A percentile compares a stretch with the other conserved stretches of the same genome.
phyloP scores from a whole-genome alignment of 306 rosid species.

The Hippophae tibetana region DNA sequence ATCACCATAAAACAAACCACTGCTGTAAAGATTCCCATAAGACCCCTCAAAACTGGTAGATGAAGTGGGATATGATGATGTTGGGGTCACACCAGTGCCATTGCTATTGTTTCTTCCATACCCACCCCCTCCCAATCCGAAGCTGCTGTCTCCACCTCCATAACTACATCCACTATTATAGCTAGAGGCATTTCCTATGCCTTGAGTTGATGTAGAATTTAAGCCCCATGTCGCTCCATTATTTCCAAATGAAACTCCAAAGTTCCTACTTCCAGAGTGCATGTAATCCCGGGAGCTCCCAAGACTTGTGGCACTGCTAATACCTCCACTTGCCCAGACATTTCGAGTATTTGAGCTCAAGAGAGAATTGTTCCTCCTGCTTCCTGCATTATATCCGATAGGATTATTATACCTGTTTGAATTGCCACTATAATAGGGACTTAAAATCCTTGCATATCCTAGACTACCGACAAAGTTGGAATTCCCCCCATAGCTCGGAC shows the following conservation, averaged over 20 bases:
- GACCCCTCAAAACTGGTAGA: constrained; percentile 69
- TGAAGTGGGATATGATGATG: constrained; percentile 46
- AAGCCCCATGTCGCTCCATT: constrained; percentile 54
- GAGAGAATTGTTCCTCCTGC: constrained; percentile 57
- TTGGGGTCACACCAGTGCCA: constrained; percentile 34
- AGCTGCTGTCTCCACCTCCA: constrained; percentile 58
- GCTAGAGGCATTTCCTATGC: constrained; percentile 55
- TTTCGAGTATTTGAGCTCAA: constrained; percentile 63
- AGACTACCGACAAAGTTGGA: constrained; percentile 53
- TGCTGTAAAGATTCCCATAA: constrained; percentile 57
- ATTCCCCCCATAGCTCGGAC: constrained; percentile 56
- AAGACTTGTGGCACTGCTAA: constrained; percentile 38
- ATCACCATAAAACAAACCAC: constrained; percentile 49
- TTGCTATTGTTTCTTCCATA: constrained; percentile 52
- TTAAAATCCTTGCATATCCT: constrained; percentile 68
- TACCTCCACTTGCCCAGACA: constrained; percentile 78
- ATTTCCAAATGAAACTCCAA: constrained; percentile 65
- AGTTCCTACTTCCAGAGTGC: constrained; percentile 55
- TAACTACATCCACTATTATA: constrained; percentile 43
- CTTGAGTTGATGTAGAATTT: constrained; percentile 38
- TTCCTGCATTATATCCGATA: constrained; percentile 52
- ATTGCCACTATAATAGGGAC: constrained; percentile 57
- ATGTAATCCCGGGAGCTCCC: constrained; percentile 41
- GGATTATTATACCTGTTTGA: constrained; percentile 63
- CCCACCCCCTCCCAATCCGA: constrained; percentile 61